phyloP scores from a whole-genome alignment of 2,329 filamentous ascomycete species.

The Pyricularia pennisetigena region DNA sequence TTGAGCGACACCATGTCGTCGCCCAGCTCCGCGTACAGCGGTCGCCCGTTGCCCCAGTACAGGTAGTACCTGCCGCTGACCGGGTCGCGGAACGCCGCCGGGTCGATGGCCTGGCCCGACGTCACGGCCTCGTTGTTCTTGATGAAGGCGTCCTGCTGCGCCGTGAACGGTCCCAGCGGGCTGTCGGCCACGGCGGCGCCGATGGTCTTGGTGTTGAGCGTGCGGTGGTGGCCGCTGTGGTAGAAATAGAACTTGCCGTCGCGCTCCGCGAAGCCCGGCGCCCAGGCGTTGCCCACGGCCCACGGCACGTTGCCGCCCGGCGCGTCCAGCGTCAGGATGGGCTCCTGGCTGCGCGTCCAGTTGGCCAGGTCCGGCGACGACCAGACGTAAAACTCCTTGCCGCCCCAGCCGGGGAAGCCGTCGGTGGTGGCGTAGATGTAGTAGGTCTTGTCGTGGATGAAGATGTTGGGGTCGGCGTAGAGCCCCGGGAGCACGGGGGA shows the following conservation, averaged over 20 bases:
- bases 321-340: constrained; percentile 35
- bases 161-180: constrained; percentile 50
- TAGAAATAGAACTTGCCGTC: constrained; percentile 56
- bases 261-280: constrained; percentile 50
- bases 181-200: constrained; percentile 47
- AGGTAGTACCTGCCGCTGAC: constrained; percentile 46
- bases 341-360: constrained; percentile 29
- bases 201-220: constrained; percentile 46
- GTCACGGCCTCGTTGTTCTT: constrained; percentile 36
- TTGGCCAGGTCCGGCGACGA: constrained; percentile 29
- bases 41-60: constrained; percentile 46
- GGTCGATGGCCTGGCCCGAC: constrained; percentile 43
- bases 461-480: constrained; percentile 37
- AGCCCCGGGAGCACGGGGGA: constrained; percentile 27
- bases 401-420: constrained; percentile 31
- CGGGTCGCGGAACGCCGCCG: constrained; percentile 50
- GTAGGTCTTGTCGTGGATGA: constrained; percentile 29
- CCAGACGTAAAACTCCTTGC: constrained; percentile 37
- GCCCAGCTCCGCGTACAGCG: constrained; percentile 29
- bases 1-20: constrained; percentile 36
- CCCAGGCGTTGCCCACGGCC: constrained; percentile 58
- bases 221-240: constrained; percentile 44
- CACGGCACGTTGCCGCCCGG: constrained; percentile 46
- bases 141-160: constrained; percentile 42
- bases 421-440: constrained; percentile 39